Conservation (phyloP, 352 stramenopile genomes). For the Phytophthora palmivora region DNA sequence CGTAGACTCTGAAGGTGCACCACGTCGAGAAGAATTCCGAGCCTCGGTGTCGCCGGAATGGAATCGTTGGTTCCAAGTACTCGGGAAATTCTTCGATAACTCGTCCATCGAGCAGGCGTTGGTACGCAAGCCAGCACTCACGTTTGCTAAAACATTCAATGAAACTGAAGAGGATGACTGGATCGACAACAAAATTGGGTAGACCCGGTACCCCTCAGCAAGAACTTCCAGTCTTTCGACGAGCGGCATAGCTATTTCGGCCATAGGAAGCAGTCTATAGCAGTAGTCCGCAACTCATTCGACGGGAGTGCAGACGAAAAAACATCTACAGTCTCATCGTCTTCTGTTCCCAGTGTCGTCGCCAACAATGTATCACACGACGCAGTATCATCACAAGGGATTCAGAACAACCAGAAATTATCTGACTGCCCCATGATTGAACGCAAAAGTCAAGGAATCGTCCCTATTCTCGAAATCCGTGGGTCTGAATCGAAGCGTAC, state of each 20-base stretch:
- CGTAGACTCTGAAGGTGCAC: slow-evolving; percentile 45
- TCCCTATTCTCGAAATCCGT: slow-evolving; percentile 44
- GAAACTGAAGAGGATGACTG: slow-evolving; percentile 10
- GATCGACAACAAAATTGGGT: slow-evolving; percentile 5
- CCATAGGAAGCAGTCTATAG: slow-evolving; percentile 29
- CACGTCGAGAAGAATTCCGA: slow-evolving; percentile 59
- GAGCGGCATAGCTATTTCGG: slow-evolving; percentile 28
- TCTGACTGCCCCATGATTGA: slow-evolving; percentile 57
- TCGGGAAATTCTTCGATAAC: slow-evolving; percentile 53
- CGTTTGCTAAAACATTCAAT: slow-evolving; percentile 16
- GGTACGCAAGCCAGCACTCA: slow-evolving; percentile 49
- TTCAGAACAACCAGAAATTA: slow-evolving; percentile 5
- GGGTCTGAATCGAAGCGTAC: slow-evolving; percentile 32
- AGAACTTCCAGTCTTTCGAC: slow-evolving; percentile 19
- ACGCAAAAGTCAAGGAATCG: slow-evolving; percentile 35
- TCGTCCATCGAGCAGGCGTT: slow-evolving; percentile 47
- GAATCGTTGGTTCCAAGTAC: slow-evolving; percentile 54
- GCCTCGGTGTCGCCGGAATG: slow-evolving; percentile 45
- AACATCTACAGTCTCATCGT: slow-evolving; percentile 19
- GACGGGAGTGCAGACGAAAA: slow-evolving; percentile 19
- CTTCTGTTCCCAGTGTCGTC: slow-evolving; percentile 5
- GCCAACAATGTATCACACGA: not conserved
- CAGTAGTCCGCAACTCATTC: slow-evolving; percentile 12
- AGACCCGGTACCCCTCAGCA: not conserved
- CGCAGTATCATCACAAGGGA: not conserved